Conservation (phyloP, 768 basidiomycete species). For the Lentinula edodes region DNA sequence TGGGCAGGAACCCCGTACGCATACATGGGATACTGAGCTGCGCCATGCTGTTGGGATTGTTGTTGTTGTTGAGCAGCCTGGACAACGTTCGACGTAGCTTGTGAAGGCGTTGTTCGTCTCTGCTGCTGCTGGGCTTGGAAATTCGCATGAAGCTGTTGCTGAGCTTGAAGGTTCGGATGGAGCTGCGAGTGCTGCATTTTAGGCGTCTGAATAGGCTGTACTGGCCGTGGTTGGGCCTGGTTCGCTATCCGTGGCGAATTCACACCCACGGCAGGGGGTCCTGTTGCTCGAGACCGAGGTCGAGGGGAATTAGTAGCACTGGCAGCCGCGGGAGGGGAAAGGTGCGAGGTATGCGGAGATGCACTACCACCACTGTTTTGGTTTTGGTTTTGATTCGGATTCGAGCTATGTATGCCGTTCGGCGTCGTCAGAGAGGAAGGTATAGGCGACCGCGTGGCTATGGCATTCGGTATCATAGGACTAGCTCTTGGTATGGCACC, state of each 20-base stretch:
- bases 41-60: not conserved
- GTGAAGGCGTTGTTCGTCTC: not conserved
- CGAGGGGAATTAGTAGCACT: not conserved
- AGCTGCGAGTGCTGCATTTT: not conserved
- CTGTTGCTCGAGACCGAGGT: not conserved
- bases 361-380: not conserved
- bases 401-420: not conserved
- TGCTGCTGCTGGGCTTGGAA: not conserved
- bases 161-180: not conserved
- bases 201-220: not conserved
- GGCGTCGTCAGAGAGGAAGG: not conserved
- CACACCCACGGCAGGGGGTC: not conserved
- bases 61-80: not conserved
- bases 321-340: not conserved
- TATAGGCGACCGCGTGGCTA: not conserved
- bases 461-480: not conserved
- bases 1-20: not conserved
- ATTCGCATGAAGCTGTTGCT: not conserved
- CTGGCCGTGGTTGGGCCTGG: not conserved
- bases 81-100: not conserved
- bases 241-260: not conserved
- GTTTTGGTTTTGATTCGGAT: not conserved
- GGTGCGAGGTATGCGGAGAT: not conserved
- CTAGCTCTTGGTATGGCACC: not conserved
- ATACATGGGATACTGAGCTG: not conserved